Evolutionary conservation across 2,329 filamentous ascomycete species (phyloP).

Genomic region (Scedosporium boydii): DNA sequence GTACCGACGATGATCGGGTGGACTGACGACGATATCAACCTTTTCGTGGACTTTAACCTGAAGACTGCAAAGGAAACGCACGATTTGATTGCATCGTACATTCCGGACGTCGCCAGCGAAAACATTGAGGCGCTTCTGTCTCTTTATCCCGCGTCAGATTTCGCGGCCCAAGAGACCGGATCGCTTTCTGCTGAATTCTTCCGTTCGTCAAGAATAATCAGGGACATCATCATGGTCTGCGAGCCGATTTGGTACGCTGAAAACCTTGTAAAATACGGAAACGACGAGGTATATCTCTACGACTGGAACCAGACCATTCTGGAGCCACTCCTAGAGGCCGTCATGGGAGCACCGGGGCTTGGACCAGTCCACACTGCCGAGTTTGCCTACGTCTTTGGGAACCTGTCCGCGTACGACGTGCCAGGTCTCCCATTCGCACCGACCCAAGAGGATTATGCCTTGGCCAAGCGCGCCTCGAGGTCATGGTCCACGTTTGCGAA

Average conservation of each 20-base stretch:
- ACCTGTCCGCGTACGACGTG: slow-evolving; percentile 32
- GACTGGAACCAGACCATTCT: slow-evolving; percentile 46
- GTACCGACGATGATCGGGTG: slow-evolving; percentile 54
- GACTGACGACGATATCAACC: slow-evolving; percentile 32
- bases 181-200: slow-evolving; percentile 38
- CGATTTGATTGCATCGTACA: slow-evolving; percentile 28
- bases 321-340: slow-evolving; percentile 26
- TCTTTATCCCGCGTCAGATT: slow-evolving; percentile 41
- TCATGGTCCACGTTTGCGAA: slow-evolving; percentile 38
- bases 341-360: slow-evolving; percentile 24
- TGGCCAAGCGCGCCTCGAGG: slow-evolving; percentile 28
- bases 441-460: slow-evolving; percentile 26
- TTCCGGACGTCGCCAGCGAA: slow-evolving; percentile 22
- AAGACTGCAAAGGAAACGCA: slow-evolving; percentile 26
- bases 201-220: slow-evolving; percentile 36
- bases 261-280: slow-evolving; percentile 25
- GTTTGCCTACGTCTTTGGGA: slow-evolving; percentile 41
- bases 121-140: slow-evolving; percentile 30
- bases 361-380: slow-evolving; percentile 43
- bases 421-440: slow-evolving; percentile 25
- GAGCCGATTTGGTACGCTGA: slow-evolving; percentile 32
- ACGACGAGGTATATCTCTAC: slow-evolving; percentile 34
- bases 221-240: slow-evolving; percentile 43
- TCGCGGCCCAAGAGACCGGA: slow-evolving; percentile 24
- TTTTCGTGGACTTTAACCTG: slow-evolving; percentile 30